phyloP scores from a whole-genome alignment of 169 alveolate genomes.

The Amoebophrya sp. region DNA sequence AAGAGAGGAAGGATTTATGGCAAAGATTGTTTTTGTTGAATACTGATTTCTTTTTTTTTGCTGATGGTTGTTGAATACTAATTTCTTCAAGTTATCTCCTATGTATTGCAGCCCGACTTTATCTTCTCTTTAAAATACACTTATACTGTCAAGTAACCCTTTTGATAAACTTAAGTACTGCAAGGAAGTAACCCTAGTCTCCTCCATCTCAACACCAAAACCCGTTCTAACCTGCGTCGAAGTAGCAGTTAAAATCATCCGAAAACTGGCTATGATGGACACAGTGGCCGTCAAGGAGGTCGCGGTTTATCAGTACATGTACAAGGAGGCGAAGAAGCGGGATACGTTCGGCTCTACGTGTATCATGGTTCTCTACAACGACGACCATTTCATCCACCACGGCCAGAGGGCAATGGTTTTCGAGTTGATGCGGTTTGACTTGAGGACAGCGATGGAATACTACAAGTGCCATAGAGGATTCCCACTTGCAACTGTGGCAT shows the following conservation, averaged over 20 bases:
- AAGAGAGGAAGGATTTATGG: no score
- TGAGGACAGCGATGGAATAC: not conserved
- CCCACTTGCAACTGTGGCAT: not conserved
- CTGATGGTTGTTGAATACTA: no score
- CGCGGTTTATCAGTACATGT: not conserved
- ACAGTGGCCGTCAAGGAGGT: not conserved
- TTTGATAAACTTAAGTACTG: no score
- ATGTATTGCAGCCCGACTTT: no score
- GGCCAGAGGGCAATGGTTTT: not conserved
- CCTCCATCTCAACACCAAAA: no score
- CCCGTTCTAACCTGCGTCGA: not conserved
- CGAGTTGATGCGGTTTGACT: not conserved
- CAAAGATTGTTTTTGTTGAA: no score
- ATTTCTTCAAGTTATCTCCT: no score
- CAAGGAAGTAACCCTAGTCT: no score
- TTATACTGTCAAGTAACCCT: no score
- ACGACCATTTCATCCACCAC: not conserved
- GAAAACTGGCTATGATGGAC: not conserved
- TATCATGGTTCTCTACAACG: not conserved
- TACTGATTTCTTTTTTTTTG: no score
- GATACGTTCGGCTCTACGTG: not conserved
- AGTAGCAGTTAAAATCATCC: conserved; percentile 8
- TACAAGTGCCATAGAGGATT: not conserved
- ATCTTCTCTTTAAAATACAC: no score
- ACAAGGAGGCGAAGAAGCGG: not conserved